A percentile compares a stretch with the other conserved stretches of the same genome.
Conservation (phyloP, 768 basidiomycete genomes). For the Naganishia vaughanmartiniae region DNA sequence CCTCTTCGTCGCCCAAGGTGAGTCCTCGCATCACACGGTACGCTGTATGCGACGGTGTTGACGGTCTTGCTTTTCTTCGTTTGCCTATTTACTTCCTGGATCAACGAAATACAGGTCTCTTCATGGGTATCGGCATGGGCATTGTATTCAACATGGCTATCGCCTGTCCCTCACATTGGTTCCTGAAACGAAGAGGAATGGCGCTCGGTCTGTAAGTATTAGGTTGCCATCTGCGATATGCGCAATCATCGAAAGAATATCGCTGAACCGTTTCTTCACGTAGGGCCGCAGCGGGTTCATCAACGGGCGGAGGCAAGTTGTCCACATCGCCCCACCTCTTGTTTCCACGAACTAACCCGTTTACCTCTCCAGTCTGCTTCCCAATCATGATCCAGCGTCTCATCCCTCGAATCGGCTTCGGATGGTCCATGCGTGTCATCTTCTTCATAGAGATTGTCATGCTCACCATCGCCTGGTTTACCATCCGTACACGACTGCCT, state of each 20-base stretch:
- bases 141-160: conserved; percentile 59
- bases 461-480: conserved; percentile 25
- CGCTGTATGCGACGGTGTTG: neutral
- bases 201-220: conserved; percentile 51
- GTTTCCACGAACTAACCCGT: neutral
- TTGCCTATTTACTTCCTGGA: neutral
- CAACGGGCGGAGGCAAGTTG: conserved; percentile 16
- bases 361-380: conserved; percentile 2
- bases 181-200: conserved; percentile 53
- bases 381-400: conserved; percentile 26
- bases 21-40: neutral
- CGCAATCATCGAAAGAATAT: neutral
- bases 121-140: conserved; percentile 57
- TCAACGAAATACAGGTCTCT: neutral
- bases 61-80: neutral
- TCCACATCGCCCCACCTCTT: neutral
- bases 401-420: conserved; percentile 24
- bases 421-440: conserved; percentile 25
- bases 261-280: neutral
- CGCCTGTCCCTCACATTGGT: conserved; percentile 57
- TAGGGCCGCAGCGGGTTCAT: conserved; percentile 16
- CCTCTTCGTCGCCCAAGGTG: conserved; percentile 41
- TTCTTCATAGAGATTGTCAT: conserved; percentile 21
- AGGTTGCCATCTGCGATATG: conserved; percentile 42
- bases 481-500: conserved; percentile 11